Base-by-base conservation (phyloP, 1,284 basidiomycete genomes). In the Sphagnurus paluster region DNA sequence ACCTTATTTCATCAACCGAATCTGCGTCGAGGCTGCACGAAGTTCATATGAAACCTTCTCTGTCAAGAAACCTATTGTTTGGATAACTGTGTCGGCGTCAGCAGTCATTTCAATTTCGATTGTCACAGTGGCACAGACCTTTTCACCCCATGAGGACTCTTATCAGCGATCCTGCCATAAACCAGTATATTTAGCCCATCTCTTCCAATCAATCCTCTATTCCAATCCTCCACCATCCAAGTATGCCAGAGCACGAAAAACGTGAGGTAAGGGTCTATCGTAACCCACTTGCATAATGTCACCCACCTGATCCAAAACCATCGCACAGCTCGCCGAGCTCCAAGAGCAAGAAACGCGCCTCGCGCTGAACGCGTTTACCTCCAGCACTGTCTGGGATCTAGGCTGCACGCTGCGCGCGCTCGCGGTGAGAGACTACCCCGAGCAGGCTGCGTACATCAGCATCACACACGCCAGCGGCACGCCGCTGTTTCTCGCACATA, bases 201-300 rank as follows among this genome's bases (percentile, higher is more conserved):
- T n/a, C n/a, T n/a, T n/a, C n/a, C n/a, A n/a, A n/a, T n/a, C n/a
- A n/a, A n/a, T n/a, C n/a, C n/a, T n/a, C 34, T 20, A 20, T 3
- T 19, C 20, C 20, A 35, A 6, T 10, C 5, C 14, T 20, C 17
- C 34, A 35, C 34, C 34, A 21, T 21, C 34, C 34, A 26, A 26
- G 23, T n/a, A 49, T 49, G 48, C 43, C 43, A 25, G 48, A 49
- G 23, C 33, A 48, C 40, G 43, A 49, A 33, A 44, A 49, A 30
- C 42, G 48, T 34, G 48, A 49, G 34, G 43, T 39, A 8, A 20
- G 43, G 17, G 20, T 3, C 19, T 26, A 6, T 26, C 25, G n/a
- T n/a, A n/a, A n/a, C 17, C 29, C 19, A 4, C 30, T 16, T 9
- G 11, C 7, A 24, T 26, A 21, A 26, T 20, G 13, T 11, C n/a